Conservation (phyloP, 768 basidiomycete species). For the Lepiota brunneoincarnata region DNA sequence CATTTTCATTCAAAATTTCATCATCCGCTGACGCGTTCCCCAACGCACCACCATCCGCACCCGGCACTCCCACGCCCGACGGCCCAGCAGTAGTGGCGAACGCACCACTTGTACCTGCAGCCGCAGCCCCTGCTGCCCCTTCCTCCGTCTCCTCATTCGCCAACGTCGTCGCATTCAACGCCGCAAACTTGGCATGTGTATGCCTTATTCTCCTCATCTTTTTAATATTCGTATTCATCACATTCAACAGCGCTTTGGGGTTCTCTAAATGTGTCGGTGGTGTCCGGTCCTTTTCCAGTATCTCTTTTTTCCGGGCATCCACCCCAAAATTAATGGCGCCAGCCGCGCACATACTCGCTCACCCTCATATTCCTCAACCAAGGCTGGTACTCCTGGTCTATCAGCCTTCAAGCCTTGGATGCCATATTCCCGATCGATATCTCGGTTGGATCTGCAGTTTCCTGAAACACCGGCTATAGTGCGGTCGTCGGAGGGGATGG, state of each 20-base stretch:
- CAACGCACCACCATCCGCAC: conserved; percentile 23
- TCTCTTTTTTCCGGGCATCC: too few relatives aligned
- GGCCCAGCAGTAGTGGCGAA: conserved; percentile 18
- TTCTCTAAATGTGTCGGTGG: conserved; percentile 18
- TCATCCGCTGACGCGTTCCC: conserved; percentile 27
- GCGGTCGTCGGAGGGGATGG: too few relatives aligned
- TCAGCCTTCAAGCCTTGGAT: too few relatives aligned
- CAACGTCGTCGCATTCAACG: conserved; percentile 39
- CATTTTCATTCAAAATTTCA: conserved; percentile 39
- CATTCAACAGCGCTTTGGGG: conserved; percentile 51
- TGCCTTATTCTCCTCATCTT: conserved; percentile 71
- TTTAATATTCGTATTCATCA: conserved; percentile 77
- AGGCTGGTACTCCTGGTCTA: too few relatives aligned
- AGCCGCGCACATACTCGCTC: too few relatives aligned
- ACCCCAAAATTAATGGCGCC: too few relatives aligned
- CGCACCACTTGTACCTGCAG: conserved; percentile 23
- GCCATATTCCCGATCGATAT: too few relatives aligned
- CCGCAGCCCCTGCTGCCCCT: conserved; percentile 26
- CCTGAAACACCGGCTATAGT: too few relatives aligned
- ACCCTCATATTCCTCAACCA: too few relatives aligned
- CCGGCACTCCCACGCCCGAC: conserved; percentile 13
- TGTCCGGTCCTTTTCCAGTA: not conserved
- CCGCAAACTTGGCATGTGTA: conserved; percentile 70
- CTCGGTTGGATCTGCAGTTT: too few relatives aligned
- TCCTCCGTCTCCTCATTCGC: conserved; percentile 35